phyloP scores from a whole-genome alignment of 805 yeast species.

The Starmerella scarabaei region DNA sequence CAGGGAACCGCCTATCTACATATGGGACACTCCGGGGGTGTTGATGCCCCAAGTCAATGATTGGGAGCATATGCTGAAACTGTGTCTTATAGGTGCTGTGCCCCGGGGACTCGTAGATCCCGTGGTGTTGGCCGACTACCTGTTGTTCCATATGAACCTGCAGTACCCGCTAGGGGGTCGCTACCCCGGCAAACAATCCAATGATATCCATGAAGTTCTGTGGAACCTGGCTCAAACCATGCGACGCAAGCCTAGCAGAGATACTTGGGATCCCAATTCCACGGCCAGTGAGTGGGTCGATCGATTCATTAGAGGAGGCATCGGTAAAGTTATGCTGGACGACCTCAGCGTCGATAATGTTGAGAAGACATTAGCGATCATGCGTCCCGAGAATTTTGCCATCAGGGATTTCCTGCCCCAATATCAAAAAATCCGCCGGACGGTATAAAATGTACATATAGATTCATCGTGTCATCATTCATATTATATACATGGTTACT shows the following conservation, averaged over 20 bases:
- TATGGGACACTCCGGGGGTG: conserved; percentile 91
- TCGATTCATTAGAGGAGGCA: conserved; percentile 10
- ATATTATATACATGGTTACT: not conserved
- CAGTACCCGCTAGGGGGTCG: conserved; percentile 17
- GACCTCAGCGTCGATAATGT: conserved; percentile 6
- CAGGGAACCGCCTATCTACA: conserved; percentile 45
- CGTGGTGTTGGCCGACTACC: conserved; percentile 70
- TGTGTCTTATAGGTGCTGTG: conserved; percentile 66
- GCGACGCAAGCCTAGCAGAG: conserved; percentile 1
- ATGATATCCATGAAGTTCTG: conserved; percentile 17
- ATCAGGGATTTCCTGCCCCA: not conserved
- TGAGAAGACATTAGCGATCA: not conserved
- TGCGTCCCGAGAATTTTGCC: not conserved
- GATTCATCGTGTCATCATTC: not conserved
- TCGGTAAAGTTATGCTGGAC: conserved; percentile 11
- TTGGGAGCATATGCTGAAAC: conserved; percentile 56
- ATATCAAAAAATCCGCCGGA: not conserved
- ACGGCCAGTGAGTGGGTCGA: conserved; percentile 16
- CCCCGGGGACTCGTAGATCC: conserved; percentile 64
- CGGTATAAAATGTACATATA: too few relatives aligned
- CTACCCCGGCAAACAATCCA: conserved; percentile 19
- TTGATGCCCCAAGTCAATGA: conserved; percentile 60
- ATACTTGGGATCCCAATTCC: conserved; percentile 10
- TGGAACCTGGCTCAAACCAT: conserved; percentile 8
- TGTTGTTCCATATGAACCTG: conserved; percentile 55